Percentiles rank a stretch among this genome's conserved stretches.
These are phyloP conservation scores for Lotus japonicus DNA, from an alignment of 306 rosid genomes.

Conservation along the genomic window DNA sequence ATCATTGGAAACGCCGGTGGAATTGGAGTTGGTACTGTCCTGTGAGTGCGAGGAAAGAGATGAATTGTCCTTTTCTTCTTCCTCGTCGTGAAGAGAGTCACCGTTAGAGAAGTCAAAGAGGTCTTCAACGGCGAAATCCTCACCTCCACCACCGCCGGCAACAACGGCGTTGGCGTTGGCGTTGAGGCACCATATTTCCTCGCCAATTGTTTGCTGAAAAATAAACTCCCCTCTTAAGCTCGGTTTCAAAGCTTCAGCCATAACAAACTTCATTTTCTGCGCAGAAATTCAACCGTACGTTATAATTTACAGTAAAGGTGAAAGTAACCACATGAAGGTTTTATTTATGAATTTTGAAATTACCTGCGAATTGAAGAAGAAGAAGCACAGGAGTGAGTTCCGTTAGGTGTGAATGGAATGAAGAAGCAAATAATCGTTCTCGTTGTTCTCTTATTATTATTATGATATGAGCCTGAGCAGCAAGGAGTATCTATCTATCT, in stretches of 20 bases:
- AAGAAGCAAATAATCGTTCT: too few species aligned
- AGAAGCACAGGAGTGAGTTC: too few species aligned
- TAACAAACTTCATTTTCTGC: constrained; percentile 64
- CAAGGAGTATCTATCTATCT: too few species aligned
- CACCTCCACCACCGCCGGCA: constrained; percentile 43
- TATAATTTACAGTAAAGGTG: too few species aligned
- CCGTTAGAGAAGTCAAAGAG: constrained; percentile 63
- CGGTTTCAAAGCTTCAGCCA: constrained; percentile 65
- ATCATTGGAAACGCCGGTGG: constrained; percentile 38
- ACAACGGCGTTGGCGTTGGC: constrained; percentile 31
- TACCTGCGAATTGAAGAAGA: constrained; percentile 37
- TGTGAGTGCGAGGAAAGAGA: constrained; percentile 39
- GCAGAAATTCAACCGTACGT: constrained; percentile 20
- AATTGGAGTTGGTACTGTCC: constrained; percentile 36
- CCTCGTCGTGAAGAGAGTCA: constrained; percentile 32
- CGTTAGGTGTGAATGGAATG: constrained; percentile 28
- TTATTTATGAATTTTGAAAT: neutral
- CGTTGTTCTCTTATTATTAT: too few species aligned
- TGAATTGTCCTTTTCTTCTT: constrained; percentile 27
- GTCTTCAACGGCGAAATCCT: constrained; percentile 80
- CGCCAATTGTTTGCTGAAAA: constrained; percentile 29
- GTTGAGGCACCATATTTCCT: constrained; percentile 35
- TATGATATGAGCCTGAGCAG: too few species aligned
- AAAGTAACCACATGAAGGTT: neutral
- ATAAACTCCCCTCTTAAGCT: constrained; percentile 57